Percentiles rank a stretch among this genome's conserved stretches.
These are phyloP conservation scores for Massarina eburnea DNA, from an alignment of 2,329 filamentous ascomycete genomes.

Conservation along the genomic window DNA sequence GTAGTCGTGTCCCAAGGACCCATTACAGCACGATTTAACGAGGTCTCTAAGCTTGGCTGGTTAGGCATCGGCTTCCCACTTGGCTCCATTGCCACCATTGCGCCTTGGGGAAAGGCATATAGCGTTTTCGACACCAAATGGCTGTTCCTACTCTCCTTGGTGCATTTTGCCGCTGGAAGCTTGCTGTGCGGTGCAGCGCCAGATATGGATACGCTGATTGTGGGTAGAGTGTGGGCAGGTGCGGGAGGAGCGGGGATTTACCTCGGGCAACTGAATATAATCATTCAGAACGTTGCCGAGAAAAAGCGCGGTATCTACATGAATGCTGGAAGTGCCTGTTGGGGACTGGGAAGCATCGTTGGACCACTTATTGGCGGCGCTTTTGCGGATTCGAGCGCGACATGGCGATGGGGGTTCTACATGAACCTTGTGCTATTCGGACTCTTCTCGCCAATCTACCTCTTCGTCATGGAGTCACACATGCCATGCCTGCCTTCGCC, in stretches of 20 bases:
- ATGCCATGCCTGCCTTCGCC: constrained; percentile 3
- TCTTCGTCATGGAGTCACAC: constrained; percentile 12
- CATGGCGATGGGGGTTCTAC: constrained; percentile 38
- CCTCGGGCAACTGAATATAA: constrained; percentile 1
- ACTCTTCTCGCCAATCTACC: constrained; percentile 39
- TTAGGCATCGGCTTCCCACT: constrained; percentile 22
- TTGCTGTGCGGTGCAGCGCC: constrained; percentile 38
- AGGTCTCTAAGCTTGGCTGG: constrained; percentile 25
- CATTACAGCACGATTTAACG: constrained; percentile 13
- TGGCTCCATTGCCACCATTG: constrained; percentile 12
- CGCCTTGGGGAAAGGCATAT: constrained; percentile 40
- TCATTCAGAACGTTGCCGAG: background rate
- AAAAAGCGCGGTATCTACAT: constrained; percentile 23
- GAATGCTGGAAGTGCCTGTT: constrained; percentile 28
- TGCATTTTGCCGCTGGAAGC: constrained; percentile 35
- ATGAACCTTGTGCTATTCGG: constrained; percentile 53
- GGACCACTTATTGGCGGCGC: constrained; percentile 54
- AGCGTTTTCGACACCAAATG: constrained; percentile 51
- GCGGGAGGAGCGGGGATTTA: constrained; percentile 51
- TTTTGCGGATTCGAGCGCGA: constrained; percentile 43
- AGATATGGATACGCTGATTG: constrained; percentile 32
- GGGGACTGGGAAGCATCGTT: constrained; percentile 49
- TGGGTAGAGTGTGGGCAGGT: constrained; percentile 51
- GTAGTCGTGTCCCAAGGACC: constrained; percentile 26
- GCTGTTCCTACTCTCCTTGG: constrained; percentile 32